A percentile compares a stretch with the other conserved stretches of the same genome.
Conservation (phyloP, 148 eudicot genomes). For the Rhododendron henanense region DNA sequence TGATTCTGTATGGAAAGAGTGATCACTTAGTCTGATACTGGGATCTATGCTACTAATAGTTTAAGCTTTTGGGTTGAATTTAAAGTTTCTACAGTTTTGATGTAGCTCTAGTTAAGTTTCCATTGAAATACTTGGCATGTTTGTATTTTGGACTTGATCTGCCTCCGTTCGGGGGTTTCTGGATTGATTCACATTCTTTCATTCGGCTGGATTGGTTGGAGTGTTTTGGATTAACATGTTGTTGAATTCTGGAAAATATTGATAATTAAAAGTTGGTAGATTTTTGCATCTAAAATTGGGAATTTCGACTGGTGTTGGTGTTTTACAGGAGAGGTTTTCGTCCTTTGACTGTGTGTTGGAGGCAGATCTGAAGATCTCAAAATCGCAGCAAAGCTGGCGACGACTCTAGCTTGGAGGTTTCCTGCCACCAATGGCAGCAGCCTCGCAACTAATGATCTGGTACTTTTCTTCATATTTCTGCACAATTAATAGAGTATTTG, state of each 20-base stretch:
- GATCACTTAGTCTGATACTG: neutral
- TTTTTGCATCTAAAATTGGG: neutral
- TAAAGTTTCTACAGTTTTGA: neutral
- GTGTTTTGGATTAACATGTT: neutral
- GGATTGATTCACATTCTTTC: neutral
- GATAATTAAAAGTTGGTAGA: too few species aligned
- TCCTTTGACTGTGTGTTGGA: constrained; percentile 25
- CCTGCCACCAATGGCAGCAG: constrained; percentile 64
- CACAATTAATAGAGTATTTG: neutral
- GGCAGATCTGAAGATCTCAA: constrained; percentile 25
- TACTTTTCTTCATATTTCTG: constrained; percentile 18
- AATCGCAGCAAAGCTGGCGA: constrained; percentile 55
- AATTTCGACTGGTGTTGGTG: neutral
- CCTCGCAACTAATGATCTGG: constrained; percentile 62
- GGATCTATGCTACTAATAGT: neutral
- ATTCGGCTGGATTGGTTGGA: neutral
- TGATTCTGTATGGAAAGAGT: neutral
- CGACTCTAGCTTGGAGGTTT: constrained; percentile 66
- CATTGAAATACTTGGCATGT: neutral
- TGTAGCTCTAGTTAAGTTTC: neutral
- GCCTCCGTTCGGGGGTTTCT: neutral
- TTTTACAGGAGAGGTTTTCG: constrained; percentile 22
- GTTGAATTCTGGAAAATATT: neutral
- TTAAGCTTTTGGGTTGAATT: neutral
- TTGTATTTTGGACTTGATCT: constrained; percentile 14